A percentile compares a stretch with the other conserved stretches of the same genome.
Conservation (phyloP, 768 basidiomycete species). For the Leccinum disarticulatum region DNA sequence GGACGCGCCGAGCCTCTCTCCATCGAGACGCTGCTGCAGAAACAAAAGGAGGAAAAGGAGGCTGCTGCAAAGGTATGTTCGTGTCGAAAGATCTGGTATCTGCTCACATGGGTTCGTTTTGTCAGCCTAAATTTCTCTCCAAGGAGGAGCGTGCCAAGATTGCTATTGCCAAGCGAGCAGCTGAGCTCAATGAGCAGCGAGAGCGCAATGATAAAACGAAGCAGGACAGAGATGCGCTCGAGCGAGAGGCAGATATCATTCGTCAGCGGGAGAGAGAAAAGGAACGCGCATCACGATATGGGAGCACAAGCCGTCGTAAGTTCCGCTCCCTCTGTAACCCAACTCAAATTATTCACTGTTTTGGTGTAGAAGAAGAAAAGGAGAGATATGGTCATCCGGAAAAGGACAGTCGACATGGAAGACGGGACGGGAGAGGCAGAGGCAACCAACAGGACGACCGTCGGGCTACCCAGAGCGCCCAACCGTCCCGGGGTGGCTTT, state of each 20-base stretch:
- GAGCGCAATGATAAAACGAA: slow-evolving; percentile 61
- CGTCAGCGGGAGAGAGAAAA: slow-evolving; percentile 49
- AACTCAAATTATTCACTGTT: slow-evolving; percentile 8
- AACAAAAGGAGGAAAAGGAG: slow-evolving; percentile 87
- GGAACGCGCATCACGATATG: slow-evolving; percentile 38
- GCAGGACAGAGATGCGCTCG: slow-evolving; percentile 67
- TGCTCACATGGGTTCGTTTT: slow-evolving; percentile 4
- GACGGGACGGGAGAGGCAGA: slow-evolving; percentile 41
- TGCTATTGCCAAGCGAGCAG: slow-evolving; percentile 82
- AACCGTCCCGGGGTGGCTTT: slow-evolving; percentile 45
- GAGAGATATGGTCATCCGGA: slow-evolving; percentile 51
- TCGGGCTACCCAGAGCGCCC: slow-evolving; percentile 33
- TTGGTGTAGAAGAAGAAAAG: slow-evolving; percentile 45
- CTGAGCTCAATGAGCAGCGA: slow-evolving; percentile 76
- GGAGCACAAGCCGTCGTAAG: slow-evolving; percentile 37
- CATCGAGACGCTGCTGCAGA: slow-evolving; percentile 82
- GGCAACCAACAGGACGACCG: slow-evolving; percentile 39
- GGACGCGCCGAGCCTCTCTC: slow-evolving; percentile 91
- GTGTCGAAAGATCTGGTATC: neutral
- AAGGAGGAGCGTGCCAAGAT: slow-evolving; percentile 89
- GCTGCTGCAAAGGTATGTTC: slow-evolving; percentile 80
- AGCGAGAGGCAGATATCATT: slow-evolving; percentile 70
- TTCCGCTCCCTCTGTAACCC: neutral
- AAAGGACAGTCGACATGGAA: slow-evolving; percentile 44
- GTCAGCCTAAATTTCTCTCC: slow-evolving; percentile 92